Evolutionary conservation across 2,329 filamentous ascomycete genomes (phyloP).

Genomic region (Pyrenochaeta sp.): DNA sequence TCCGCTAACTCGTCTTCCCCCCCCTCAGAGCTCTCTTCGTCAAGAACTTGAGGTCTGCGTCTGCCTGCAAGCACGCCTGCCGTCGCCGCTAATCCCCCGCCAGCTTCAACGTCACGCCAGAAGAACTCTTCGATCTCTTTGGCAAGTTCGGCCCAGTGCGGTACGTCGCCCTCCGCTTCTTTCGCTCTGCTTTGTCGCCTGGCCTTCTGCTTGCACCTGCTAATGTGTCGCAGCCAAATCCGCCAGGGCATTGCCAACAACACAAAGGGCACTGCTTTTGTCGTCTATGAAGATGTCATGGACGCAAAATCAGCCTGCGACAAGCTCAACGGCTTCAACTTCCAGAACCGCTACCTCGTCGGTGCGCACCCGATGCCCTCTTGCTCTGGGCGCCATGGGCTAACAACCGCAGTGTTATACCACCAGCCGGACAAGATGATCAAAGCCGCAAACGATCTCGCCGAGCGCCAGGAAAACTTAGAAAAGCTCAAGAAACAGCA

Average conservation of each 20-base stretch:
- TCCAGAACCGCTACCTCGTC: constrained; percentile 98
- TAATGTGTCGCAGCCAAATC: constrained; percentile 76
- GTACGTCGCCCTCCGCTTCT: constrained; percentile 62
- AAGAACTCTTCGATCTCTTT: constrained; percentile 98
- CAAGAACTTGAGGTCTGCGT: constrained; percentile 90
- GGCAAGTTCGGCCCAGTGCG: constrained; percentile 96
- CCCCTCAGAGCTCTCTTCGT: constrained; percentile 92
- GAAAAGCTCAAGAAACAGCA: constrained; percentile 98
- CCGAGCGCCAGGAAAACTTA: constrained; percentile 94
- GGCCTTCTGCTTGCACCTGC: constrained; percentile 7
- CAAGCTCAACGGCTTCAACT: constrained; percentile 99
- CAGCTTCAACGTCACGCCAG: constrained; percentile 98
- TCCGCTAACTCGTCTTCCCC: constrained; percentile 38
- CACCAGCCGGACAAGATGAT: constrained; percentile 81
- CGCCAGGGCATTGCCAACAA: constrained; percentile 97
- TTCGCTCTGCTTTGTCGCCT: constrained; percentile 13
- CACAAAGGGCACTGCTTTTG: constrained; percentile 98
- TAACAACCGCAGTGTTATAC: constrained; percentile 67
- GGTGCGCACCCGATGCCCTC: constrained; percentile 64
- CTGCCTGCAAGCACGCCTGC: not conserved
- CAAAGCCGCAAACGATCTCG: constrained; percentile 91
- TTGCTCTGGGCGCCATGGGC: not conserved
- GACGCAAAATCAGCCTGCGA: constrained; percentile 99
- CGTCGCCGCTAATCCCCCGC: constrained; percentile 18
- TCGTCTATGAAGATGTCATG: constrained; percentile 99